Evolutionary conservation across 306 rosid species (phyloP).

Genomic region (Vachellia pachyceras): DNA sequence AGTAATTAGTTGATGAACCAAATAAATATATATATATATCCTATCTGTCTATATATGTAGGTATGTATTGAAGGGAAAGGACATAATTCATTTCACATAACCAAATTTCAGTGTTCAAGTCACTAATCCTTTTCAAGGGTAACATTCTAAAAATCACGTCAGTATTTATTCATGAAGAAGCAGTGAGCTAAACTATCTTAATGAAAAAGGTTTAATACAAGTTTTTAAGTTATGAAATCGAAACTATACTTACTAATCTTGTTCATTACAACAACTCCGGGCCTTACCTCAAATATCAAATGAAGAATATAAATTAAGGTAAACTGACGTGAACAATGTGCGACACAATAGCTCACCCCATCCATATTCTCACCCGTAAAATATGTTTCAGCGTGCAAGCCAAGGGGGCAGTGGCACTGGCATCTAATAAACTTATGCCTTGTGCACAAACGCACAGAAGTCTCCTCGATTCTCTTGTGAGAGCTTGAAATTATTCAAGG

Average conservation of each 20-base stretch:
- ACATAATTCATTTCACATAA: constrained; percentile 24
- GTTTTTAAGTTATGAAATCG: constrained; percentile 30
- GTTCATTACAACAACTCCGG: constrained; percentile 11
- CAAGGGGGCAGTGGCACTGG: constrained; percentile 26
- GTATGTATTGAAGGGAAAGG: constrained; percentile 30
- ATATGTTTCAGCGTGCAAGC: constrained; percentile 24
- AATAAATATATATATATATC: neutral
- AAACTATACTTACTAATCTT: constrained; percentile 31
- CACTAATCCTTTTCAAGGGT: constrained; percentile 31
- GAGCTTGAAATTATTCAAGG: constrained; percentile 28
- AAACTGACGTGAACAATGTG: constrained; percentile 10
- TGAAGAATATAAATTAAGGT: constrained; percentile 29
- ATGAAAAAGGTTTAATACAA: constrained; percentile 8
- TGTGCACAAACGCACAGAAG: constrained; percentile 3
- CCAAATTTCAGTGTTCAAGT: constrained; percentile 17
- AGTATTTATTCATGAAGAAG: constrained; percentile 32
- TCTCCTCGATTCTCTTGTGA: constrained; percentile 9
- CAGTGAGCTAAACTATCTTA: constrained; percentile 31
- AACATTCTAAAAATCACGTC: constrained; percentile 26
- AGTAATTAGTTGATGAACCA: constrained; percentile 26
- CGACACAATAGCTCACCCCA: constrained; percentile 17
- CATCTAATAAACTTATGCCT: constrained; percentile 19
- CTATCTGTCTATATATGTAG: neutral
- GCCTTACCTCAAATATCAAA: constrained; percentile 31
- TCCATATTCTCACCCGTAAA: constrained; percentile 11